Conservation (phyloP, 2,329 filamentous ascomycete genomes). For the Xylariaceae sp. region DNA sequence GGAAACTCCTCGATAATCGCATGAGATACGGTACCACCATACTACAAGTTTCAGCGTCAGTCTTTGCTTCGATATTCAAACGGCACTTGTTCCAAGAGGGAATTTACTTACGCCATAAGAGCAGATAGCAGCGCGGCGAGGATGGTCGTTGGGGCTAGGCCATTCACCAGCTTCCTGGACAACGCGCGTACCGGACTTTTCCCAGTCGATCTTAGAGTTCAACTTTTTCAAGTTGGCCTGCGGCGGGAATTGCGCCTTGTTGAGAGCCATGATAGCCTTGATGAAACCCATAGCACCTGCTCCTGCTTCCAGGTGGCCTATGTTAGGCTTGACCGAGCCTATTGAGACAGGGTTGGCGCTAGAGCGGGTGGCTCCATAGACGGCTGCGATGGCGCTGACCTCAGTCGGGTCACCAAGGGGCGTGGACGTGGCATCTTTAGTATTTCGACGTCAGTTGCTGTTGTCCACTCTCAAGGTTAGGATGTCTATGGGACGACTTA, state of each 20-base stretch:
- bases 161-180: slow-evolving; percentile 26
- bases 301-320: slow-evolving; percentile 33
- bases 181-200: slow-evolving; percentile 25
- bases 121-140: slow-evolving; percentile 30
- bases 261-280: slow-evolving; percentile 29
- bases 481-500: not conserved
- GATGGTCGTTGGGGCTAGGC: slow-evolving; percentile 12
- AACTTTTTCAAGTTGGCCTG: slow-evolving; percentile 36
- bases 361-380: slow-evolving; percentile 11
- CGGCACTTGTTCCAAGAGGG: too few relatives aligned
- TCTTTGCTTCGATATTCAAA: too few relatives aligned
- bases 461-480: not conserved
- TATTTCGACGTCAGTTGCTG: not conserved
- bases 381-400: slow-evolving; percentile 28
- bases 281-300: slow-evolving; percentile 29
- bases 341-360: slow-evolving; percentile 18
- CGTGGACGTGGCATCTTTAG: slow-evolving; percentile 37
- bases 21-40: slow-evolving; percentile 36
- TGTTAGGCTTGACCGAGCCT: slow-evolving; percentile 33
- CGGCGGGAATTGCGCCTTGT: slow-evolving; percentile 28
- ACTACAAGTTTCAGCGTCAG: too few relatives aligned
- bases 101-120: too few relatives aligned
- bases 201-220: slow-evolving; percentile 34
- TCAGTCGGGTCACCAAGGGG: slow-evolving; percentile 34
- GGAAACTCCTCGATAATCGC: slow-evolving; percentile 26